Percentiles rank a stretch among this genome's conserved stretches.
These are phyloP conservation scores for Aspergillus ochraceus DNA, from an alignment of 2,329 filamentous ascomycete genomes.

Conservation along the genomic window DNA sequence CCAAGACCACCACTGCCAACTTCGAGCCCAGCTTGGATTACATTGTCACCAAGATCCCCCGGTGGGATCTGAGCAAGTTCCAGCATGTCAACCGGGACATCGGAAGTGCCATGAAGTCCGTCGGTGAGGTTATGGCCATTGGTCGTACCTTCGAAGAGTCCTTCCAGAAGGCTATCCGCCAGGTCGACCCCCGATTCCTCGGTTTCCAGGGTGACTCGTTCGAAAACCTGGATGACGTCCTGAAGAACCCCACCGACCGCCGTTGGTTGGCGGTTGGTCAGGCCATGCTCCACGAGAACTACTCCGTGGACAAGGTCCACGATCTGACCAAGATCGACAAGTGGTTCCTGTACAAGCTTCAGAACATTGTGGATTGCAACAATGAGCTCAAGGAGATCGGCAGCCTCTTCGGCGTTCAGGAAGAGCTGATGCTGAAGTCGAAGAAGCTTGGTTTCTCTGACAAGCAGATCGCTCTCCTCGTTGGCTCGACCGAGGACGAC, in stretches of 20 bases:
- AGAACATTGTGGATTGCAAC: slow-evolving; percentile 93
- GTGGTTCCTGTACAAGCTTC: slow-evolving; percentile 98
- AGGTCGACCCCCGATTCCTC: slow-evolving; percentile 88
- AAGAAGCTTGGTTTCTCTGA: slow-evolving; percentile 99
- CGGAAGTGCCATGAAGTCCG: slow-evolving; percentile 97
- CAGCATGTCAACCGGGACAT: slow-evolving; percentile 98
- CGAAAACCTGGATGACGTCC: slow-evolving; percentile 83
- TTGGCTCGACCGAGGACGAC: slow-evolving; percentile 83
- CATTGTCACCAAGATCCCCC: slow-evolving; percentile 96
- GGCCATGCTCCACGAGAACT: slow-evolving; percentile 96
- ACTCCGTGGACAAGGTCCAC: slow-evolving; percentile 87
- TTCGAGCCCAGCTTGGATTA: slow-evolving; percentile 98
- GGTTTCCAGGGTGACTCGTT: slow-evolving; percentile 97
- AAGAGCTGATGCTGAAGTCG: slow-evolving; percentile 82
- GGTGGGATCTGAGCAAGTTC: slow-evolving; percentile 98
- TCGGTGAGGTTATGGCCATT: slow-evolving; percentile 99
- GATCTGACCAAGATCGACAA: slow-evolving; percentile 98
- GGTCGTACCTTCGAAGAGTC: slow-evolving; percentile 98
- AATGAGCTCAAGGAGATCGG: slow-evolving; percentile 82
- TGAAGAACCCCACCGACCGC: slow-evolving; percentile 91
- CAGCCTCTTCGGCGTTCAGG: slow-evolving; percentile 78
- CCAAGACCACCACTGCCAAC: slow-evolving; percentile 97
- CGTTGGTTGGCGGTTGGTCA: slow-evolving; percentile 97
- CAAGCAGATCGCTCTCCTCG: slow-evolving; percentile 84
- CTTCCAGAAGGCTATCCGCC: slow-evolving; percentile 97